A percentile compares a stretch with the other conserved stretches of the same genome.
phyloP scores from a whole-genome alignment of 306 rosid species.

The Fagus crenata region DNA sequence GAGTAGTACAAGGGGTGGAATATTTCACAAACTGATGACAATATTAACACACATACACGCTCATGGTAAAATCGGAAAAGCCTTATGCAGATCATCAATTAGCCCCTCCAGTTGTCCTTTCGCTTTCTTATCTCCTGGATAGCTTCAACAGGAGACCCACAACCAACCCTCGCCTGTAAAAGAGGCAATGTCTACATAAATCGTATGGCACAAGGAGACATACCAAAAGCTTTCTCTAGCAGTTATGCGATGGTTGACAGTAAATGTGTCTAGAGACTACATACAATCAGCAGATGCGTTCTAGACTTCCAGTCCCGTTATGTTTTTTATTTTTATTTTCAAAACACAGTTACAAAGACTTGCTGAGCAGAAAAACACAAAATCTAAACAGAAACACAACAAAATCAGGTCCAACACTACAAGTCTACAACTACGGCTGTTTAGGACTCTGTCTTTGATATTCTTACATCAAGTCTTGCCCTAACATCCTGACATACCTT shows the following conservation, averaged over 20 bases:
- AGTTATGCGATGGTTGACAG: not conserved
- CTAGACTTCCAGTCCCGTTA: no score
- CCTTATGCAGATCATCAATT: conserved; percentile 10
- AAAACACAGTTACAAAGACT: no score
- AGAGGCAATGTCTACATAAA: not conserved
- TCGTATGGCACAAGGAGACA: not conserved
- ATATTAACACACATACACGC: not conserved
- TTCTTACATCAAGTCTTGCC: no score
- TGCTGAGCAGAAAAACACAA: no score
- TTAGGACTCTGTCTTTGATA: no score
- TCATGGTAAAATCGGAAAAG: not conserved
- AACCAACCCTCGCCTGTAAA: conserved; percentile 55
- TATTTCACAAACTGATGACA: not conserved
- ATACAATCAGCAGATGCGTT: not conserved
- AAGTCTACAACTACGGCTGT: no score
- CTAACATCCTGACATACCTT: no score
- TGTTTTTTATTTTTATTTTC: no score
- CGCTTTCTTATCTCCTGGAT: conserved; percentile 57
- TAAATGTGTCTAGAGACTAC: not conserved
- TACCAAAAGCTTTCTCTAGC: not conserved
- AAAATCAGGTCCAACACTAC: no score
- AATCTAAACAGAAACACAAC: no score
- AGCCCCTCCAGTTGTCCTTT: conserved; percentile 83
- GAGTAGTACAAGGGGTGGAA: not conserved
- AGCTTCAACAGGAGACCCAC: conserved; percentile 66